phyloP scores from a whole-genome alignment of 2,329 filamentous ascomycete genomes.

The Cadophora luteo-olivacea region DNA sequence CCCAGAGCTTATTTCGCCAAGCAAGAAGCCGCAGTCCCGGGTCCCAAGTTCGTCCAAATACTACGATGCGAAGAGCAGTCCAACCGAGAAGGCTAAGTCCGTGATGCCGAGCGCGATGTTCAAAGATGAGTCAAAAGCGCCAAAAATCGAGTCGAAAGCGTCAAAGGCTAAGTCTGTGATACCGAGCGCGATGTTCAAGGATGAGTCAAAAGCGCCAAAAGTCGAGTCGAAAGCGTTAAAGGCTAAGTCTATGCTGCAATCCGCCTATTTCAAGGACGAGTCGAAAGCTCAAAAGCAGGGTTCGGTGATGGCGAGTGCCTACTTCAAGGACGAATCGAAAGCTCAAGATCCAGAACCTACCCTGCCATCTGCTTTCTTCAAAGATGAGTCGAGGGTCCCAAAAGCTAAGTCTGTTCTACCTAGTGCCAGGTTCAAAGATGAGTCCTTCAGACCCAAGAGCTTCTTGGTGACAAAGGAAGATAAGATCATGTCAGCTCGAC shows the following conservation, averaged over 20 bases:
- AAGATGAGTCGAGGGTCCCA: not conserved
- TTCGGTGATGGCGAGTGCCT: not conserved
- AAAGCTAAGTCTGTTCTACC: not conserved
- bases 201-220: not conserved
- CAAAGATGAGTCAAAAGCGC: not conserved
- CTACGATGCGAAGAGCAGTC: not conserved
- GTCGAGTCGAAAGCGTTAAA: not conserved
- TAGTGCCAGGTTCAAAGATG: not conserved
- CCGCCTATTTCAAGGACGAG: not conserved
- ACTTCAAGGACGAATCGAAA: not conserved
- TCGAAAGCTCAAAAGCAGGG: not conserved
- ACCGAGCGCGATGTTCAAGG: not conserved
- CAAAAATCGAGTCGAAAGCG: not conserved
- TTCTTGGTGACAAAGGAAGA: constrained; percentile 11
- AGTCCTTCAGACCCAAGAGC: not conserved
- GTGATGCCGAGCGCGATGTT: not conserved
- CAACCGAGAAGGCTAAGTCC: not conserved
- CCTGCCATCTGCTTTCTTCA: not conserved
- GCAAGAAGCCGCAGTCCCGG: not conserved
- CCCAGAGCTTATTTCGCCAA: not conserved
- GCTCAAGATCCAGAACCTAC: no score
- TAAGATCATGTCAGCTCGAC: constrained; percentile 10
- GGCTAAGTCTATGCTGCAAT: not conserved
- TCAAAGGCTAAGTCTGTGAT: not conserved
- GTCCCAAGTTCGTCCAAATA: not conserved